These are phyloP conservation scores for Tylopilus orsonianus DNA, from an alignment of 1,284 basidiomycete species.

Conservation along the genomic window DNA sequence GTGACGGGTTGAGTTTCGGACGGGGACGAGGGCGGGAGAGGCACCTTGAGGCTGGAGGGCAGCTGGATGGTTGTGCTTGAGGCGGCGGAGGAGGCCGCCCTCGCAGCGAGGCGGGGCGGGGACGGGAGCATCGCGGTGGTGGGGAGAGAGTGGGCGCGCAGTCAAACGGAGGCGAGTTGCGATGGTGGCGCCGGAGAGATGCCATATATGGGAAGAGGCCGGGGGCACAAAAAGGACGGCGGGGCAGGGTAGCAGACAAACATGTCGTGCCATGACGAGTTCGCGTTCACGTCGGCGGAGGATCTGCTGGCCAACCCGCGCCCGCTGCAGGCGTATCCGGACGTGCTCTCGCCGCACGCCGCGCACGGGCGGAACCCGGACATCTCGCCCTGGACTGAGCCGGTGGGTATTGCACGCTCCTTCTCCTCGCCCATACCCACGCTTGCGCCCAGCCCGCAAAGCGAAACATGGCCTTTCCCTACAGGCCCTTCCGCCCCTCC, in stretches of 20 bases:
- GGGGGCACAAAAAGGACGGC: slow-evolving; percentile 2
- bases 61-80: slow-evolving; percentile 22
- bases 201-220: slow-evolving; percentile 8
- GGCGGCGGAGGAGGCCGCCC: slow-evolving; percentile 26
- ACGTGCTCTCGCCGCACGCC: slow-evolving; percentile 1
- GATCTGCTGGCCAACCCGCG: slow-evolving; percentile 8
- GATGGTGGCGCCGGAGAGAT: slow-evolving; percentile 13
- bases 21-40: no score
- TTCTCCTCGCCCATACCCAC: slow-evolving; percentile 14
- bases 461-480: slow-evolving; percentile 30
- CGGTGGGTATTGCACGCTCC: slow-evolving; percentile 3
- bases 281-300: slow-evolving; percentile 14
- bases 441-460: slow-evolving; percentile 8
- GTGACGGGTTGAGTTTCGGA: slow-evolving; percentile 2
- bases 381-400: slow-evolving; percentile 30
- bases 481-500: slow-evolving; percentile 35
- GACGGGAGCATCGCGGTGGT: slow-evolving; percentile 19
- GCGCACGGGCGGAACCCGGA: slow-evolving; percentile 12
- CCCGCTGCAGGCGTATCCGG: slow-evolving; percentile 14
- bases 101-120: slow-evolving; percentile 13
- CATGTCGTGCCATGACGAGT: slow-evolving; percentile 21
- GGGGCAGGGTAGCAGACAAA: no score
- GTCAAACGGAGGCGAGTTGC: slow-evolving; percentile 16
- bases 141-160: slow-evolving; percentile 6
- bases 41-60: slow-evolving; percentile 38